Percentiles rank a stretch among this genome's conserved stretches.
phyloP scores from a whole-genome alignment of 768 basidiomycete species.

The Mycena latifolia region DNA sequence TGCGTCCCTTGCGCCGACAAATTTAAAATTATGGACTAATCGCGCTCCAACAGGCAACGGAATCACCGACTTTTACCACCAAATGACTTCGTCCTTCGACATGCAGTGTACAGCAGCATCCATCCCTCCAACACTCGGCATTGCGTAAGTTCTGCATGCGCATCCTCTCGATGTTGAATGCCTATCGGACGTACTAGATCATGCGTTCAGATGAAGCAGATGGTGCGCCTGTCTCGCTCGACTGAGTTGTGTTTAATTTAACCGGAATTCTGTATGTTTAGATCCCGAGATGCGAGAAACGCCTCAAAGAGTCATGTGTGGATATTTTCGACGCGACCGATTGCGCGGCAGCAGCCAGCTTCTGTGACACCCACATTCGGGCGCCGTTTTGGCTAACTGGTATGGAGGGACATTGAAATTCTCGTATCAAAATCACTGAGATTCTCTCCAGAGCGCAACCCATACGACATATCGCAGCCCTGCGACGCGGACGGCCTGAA shows the following conservation, averaged over 20 bases:
- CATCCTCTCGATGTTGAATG: too few species aligned
- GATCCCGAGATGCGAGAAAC: conserved; percentile 74
- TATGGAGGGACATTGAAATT: conserved; percentile 38
- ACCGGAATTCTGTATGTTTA: not conserved
- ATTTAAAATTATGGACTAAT: too few species aligned
- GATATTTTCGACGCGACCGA: conserved; percentile 74
- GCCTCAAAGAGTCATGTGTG: conserved; percentile 69
- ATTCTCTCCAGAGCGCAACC: conserved; percentile 52
- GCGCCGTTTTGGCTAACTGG: conserved; percentile 58
- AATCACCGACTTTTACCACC: conserved; percentile 52
- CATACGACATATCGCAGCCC: conserved; percentile 69
- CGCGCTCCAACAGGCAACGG: conserved; percentile 52
- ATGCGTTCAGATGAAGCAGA: conserved; percentile 58
- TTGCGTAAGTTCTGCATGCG: conserved; percentile 42
- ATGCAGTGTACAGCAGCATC: conserved; percentile 59
- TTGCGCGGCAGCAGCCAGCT: conserved; percentile 74
- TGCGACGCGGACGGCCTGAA: conserved; percentile 21
- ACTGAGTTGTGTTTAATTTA: too few species aligned
- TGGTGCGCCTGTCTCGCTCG: conserved; percentile 7
- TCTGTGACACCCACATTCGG: conserved; percentile 72
- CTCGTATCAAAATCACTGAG: not conserved
- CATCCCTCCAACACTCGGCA: conserved; percentile 50
- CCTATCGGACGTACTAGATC: conserved; percentile 40
- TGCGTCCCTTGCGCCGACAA: too few species aligned
- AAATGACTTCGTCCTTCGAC: conserved; percentile 57